phyloP scores from a whole-genome alignment of 192 early-diverging fungal genomes.

The Mortierella alpina region DNA sequence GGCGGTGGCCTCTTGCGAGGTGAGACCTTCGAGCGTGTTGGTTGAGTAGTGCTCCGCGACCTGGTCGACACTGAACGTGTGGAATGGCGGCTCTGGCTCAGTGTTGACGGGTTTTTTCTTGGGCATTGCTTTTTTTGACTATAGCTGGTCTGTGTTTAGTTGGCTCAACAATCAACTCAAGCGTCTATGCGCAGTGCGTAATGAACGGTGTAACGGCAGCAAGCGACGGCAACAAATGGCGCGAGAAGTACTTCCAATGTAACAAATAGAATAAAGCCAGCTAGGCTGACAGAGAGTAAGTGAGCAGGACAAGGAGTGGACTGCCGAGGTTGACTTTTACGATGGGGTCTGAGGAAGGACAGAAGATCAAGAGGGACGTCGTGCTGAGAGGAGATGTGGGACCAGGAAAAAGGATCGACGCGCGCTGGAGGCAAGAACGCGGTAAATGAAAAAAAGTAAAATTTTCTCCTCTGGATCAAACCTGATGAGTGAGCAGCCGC shows the following conservation, averaged over 20 bases:
- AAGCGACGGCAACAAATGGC: slow-evolving; percentile 17
- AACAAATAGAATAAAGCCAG: no score
- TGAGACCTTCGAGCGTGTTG: slow-evolving; percentile 55
- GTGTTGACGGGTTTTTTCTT: slow-evolving; percentile 25
- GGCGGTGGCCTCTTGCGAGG: slow-evolving; percentile 58
- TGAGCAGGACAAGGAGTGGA: no score
- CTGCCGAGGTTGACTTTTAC: no score
- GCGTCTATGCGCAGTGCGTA: slow-evolving; percentile 20
- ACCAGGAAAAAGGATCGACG: no score
- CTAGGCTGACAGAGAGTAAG: no score
- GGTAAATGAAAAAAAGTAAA: no score
- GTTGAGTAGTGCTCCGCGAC: slow-evolving; percentile 22
- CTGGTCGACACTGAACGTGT: slow-evolving; percentile 39
- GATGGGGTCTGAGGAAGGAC: no score
- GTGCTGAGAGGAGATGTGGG: no score
- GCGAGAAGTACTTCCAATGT: no score
- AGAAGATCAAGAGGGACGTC: no score
- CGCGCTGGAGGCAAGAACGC: no score
- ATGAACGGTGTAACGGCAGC: slow-evolving; percentile 7
- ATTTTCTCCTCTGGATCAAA: no score
- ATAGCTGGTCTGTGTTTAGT: not conserved
- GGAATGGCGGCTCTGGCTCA: slow-evolving; percentile 40
- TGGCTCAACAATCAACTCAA: slow-evolving; percentile 7
- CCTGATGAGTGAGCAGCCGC: slow-evolving; percentile 2
- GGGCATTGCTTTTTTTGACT: not conserved